These are phyloP conservation scores for Calonectria ilicicola DNA, from an alignment of 2,329 filamentous ascomycete genomes.

Conservation along the genomic window DNA sequence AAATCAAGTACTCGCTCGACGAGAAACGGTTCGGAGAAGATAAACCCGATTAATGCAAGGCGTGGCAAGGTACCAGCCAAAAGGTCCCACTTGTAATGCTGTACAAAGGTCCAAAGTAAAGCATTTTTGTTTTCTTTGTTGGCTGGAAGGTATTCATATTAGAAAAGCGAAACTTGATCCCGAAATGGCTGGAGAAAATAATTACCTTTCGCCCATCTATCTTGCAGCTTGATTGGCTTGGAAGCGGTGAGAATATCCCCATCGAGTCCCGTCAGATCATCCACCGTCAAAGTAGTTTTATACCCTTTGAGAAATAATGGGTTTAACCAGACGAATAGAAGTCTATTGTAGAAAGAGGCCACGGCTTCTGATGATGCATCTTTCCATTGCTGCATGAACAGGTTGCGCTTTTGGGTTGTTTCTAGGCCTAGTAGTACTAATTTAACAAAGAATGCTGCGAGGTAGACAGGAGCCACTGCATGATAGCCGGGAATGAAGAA, in stretches of 20 bases:
- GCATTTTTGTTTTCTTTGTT: constrained; percentile 1
- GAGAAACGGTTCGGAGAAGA: constrained; percentile 35
- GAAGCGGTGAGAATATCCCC: constrained; percentile 31
- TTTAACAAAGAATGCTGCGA: constrained; percentile 28
- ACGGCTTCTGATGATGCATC: constrained; percentile 11
- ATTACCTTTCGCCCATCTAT: constrained; percentile 24
- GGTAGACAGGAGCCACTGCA: constrained; percentile 10
- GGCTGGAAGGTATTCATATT: constrained; percentile 1
- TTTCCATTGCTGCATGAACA: constrained; percentile 24
- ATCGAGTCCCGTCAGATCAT: constrained; percentile 22
- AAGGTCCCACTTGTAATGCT: constrained; percentile 21
- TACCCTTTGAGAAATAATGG: constrained; percentile 31
- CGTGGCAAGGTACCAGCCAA: constrained; percentile 28
- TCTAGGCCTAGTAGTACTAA: constrained; percentile 21
- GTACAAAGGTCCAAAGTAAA: constrained; percentile 18
- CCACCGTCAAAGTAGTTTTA: constrained; percentile 21
- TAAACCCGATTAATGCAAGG: constrained; percentile 34
- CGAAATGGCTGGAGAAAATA: background rate
- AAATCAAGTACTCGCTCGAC: constrained; percentile 20
- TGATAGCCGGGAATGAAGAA: constrained; percentile 32
- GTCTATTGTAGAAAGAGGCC: constrained; percentile 27
- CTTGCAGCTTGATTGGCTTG: constrained; percentile 6
- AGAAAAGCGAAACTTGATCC: background rate
- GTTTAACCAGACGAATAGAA: constrained; percentile 32
- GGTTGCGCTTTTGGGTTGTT: constrained; percentile 24